A percentile compares a stretch with the other conserved stretches of the same genome.
These are phyloP conservation scores for Porodaedalea pini DNA, from an alignment of 1,284 basidiomycete species.

Conservation along the genomic window DNA sequence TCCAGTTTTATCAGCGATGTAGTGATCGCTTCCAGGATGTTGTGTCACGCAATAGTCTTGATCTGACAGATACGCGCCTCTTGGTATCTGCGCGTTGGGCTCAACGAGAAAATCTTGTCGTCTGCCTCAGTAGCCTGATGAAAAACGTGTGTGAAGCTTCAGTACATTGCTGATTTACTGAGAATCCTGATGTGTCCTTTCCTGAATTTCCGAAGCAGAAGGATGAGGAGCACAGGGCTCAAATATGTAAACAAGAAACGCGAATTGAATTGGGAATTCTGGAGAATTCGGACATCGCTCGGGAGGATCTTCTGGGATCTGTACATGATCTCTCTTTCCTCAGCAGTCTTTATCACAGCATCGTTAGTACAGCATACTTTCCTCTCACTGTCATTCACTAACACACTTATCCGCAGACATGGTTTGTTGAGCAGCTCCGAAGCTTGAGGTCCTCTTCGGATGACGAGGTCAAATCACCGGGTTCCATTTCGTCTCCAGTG, in stretches of 20 bases:
- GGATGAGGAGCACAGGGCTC: conserved; percentile 42
- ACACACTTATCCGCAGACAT: conserved; percentile 48
- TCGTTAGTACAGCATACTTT: conserved; percentile 51
- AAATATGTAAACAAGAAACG: conserved; percentile 71
- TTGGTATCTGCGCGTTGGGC: conserved; percentile 84
- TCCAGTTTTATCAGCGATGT: conserved; percentile 95
- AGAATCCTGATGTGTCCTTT: too few species aligned
- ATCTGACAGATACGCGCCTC: conserved; percentile 41
- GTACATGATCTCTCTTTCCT: conserved; percentile 74
- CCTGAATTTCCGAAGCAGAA: conserved; percentile 33
- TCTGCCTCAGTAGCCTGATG: conserved; percentile 64
- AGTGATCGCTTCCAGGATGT: conserved; percentile 83
- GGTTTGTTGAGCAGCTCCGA: conserved; percentile 74
- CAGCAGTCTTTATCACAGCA: conserved; percentile 80
- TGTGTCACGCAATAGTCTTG: conserved; percentile 45
- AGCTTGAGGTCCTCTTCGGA: conserved; percentile 62
- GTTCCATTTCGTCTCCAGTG: conserved; percentile 48
- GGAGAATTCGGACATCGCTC: conserved; percentile 47
- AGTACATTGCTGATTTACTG: neutral
- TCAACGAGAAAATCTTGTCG: conserved; percentile 74
- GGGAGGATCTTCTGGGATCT: conserved; percentile 74
- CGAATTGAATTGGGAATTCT: conserved; percentile 70
- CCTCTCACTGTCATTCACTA: neutral
- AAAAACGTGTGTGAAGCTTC: conserved; percentile 32
- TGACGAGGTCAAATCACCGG: conserved; percentile 45